Evolutionary conservation across 2,329 filamentous ascomycete genomes (phyloP).

Genomic region (Fonsecaea multimorphosa): DNA sequence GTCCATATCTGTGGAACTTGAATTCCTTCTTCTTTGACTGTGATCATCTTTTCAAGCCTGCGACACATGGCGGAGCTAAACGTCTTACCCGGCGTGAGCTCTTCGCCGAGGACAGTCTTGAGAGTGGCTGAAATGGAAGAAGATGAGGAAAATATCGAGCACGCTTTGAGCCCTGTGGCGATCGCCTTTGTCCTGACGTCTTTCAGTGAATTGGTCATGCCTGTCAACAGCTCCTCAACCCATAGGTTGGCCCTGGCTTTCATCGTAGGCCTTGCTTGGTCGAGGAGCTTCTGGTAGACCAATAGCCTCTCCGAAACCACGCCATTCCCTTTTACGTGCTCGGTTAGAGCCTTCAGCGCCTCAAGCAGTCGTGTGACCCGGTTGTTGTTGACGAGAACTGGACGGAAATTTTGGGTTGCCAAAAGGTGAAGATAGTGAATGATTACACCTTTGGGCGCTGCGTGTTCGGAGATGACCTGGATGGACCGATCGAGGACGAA

Average conservation of each 20-base stretch:
- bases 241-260: conserved; percentile 72
- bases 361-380: conserved; percentile 73
- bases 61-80: conserved; percentile 74
- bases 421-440: conserved; percentile 82
- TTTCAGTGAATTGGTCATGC: conserved; percentile 77
- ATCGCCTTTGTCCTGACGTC: conserved; percentile 80
- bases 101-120: conserved; percentile 58
- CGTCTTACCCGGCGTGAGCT: conserved; percentile 59
- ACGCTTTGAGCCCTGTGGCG: conserved; percentile 72
- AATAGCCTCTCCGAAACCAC: conserved; percentile 77
- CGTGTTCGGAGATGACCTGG: conserved; percentile 70
- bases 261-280: conserved; percentile 75
- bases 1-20: conserved; percentile 90
- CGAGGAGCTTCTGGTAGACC: conserved; percentile 78
- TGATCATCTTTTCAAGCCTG: conserved; percentile 71
- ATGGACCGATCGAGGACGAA: conserved; percentile 85
- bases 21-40: conserved; percentile 62
- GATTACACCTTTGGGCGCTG: conserved; percentile 75
- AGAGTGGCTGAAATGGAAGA: conserved; percentile 70
- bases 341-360: conserved; percentile 73
- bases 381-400: conserved; percentile 58
- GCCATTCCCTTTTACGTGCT: conserved; percentile 77
- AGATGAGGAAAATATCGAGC: conserved; percentile 72
- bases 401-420: conserved; percentile 77
- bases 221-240: conserved; percentile 80